A percentile compares a stretch with the other conserved stretches of the same genome.
Evolutionary conservation across 2,329 filamentous ascomycete genomes (phyloP).

Genomic region (Metarhizium rileyi): DNA sequence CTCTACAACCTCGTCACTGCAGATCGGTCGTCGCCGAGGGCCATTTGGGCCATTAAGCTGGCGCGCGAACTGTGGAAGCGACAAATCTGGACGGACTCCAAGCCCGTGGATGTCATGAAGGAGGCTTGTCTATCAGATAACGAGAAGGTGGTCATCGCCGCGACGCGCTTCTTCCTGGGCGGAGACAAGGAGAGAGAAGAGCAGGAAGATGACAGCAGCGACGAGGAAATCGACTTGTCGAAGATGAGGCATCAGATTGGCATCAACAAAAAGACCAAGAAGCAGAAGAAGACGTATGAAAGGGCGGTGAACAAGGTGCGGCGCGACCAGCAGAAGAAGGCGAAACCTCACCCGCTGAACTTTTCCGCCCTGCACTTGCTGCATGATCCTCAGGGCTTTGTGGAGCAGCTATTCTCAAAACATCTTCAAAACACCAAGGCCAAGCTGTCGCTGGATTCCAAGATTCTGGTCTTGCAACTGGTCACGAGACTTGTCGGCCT

Average conservation of each 20-base stretch:
- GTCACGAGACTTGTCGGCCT: slow-evolving; percentile 85
- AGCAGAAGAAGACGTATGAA: slow-evolving; percentile 68
- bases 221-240: slow-evolving; percentile 68
- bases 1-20: slow-evolving; percentile 85
- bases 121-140: slow-evolving; percentile 82
- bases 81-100: slow-evolving; percentile 90
- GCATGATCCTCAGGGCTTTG: slow-evolving; percentile 89
- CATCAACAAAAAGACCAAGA: slow-evolving; percentile 96
- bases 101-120: slow-evolving; percentile 97
- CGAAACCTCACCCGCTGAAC: slow-evolving; percentile 77
- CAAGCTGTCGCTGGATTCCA: slow-evolving; percentile 79
- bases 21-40: slow-evolving; percentile 75
- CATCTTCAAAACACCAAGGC: slow-evolving; percentile 82
- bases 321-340: slow-evolving; percentile 78
- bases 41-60: slow-evolving; percentile 91
- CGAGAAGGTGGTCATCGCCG: slow-evolving; percentile 82
- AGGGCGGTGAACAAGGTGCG: slow-evolving; percentile 77
- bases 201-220: slow-evolving; percentile 77
- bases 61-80: slow-evolving; percentile 94
- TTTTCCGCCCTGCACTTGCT: slow-evolving; percentile 92
- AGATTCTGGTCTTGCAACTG: slow-evolving; percentile 79
- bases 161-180: slow-evolving; percentile 88
- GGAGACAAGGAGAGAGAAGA: slow-evolving; percentile 95
- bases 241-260: slow-evolving; percentile 75
- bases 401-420: slow-evolving; percentile 80